Conservation (phyloP, 768 basidiomycete species). For the Lepiota venenata region DNA sequence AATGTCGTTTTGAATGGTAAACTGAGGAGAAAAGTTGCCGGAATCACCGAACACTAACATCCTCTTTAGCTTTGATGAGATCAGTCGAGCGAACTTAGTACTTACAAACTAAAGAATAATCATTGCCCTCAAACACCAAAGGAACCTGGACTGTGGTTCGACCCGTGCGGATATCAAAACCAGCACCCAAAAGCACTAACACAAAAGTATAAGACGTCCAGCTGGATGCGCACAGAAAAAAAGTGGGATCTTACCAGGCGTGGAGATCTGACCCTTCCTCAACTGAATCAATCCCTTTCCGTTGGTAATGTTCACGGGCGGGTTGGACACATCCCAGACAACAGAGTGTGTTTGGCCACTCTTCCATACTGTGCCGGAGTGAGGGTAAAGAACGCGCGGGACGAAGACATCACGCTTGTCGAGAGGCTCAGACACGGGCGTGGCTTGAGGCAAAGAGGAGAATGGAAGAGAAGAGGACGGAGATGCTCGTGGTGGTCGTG, state of each 20-base stretch:
- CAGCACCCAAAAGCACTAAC: conserved; percentile 27
- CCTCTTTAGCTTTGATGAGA: not conserved
- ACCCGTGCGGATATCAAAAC: conserved; percentile 36
- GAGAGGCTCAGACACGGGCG: conserved; percentile 18
- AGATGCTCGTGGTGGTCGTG: conserved; percentile 7
- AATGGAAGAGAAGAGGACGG: conserved; percentile 8
- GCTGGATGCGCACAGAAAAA: not conserved
- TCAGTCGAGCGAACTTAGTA: conserved; percentile 13
- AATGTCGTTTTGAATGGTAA: not conserved
- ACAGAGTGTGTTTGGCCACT: conserved; percentile 37
- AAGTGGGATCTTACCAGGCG: conserved; percentile 21
- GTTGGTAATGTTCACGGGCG: conserved; percentile 48
- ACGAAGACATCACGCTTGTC: conserved; percentile 45
- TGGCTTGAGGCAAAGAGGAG: conserved; percentile 18
- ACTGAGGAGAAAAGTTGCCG: conserved; percentile 20
- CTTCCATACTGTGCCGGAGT: conserved; percentile 33
- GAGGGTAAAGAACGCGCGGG: conserved; percentile 38
- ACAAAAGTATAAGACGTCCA: conserved; percentile 1
- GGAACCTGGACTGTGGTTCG: conserved; percentile 31
- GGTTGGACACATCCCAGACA: conserved; percentile 40
- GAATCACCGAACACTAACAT: conserved; percentile 29
- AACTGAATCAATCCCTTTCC: conserved; percentile 37
- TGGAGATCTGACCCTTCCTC: conserved; percentile 28
- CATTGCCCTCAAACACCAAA: conserved; percentile 25
- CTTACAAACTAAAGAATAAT: conserved; percentile 39